Evolutionary conservation across 805 yeast genomes (phyloP), one percentile per base, ranked within the genome.

Genomic region (Wickerhamiella galacta): DNA sequence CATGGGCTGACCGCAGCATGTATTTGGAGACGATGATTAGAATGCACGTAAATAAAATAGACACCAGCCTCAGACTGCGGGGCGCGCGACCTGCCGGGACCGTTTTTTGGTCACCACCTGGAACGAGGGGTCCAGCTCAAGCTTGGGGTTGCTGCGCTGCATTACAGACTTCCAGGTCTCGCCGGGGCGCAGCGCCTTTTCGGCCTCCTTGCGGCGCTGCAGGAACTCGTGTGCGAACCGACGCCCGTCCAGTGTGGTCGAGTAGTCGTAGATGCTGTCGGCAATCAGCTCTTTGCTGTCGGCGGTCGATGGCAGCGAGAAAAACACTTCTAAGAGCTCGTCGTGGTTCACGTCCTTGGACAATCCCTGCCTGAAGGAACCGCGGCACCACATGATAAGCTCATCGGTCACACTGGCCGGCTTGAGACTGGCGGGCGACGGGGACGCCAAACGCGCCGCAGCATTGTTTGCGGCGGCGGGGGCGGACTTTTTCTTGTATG

Each of bases 181-280:
- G 6, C 52, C 51, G 37, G 68, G 65, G 30, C 54, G 53, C 20
- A 58, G 54, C 19, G 56, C 53, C 25, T 49, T 66, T 46, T 83
- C 95, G 36, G 81, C 85, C 31, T 61, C 65, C 39, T 65, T 66
- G 49, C 90, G 75, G 50, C 78, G 72, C 56, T 75, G 77, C 50
- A 76, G 63, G 52, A 90, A 90, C 49, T 90, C 98, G 36, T 67
- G 69, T 0, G 98, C 94, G 61, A 85, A 87, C 43, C 93, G 66
- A 51, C 94, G 73, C 16, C 96, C 96, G 53, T 90, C 95, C 78
- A 87, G 74, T 1, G 85, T 76, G 3, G 85, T 68, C 5, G 50
- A 43, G 39, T 44, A 45, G 25, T 93, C 77, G 58, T 82, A 83
- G 37, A 87, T 72, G 9, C 95, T 81, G 49, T 87, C 98, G 2